Conservation (phyloP, 257 asterid species). For the Eucommia ulmoides region DNA sequence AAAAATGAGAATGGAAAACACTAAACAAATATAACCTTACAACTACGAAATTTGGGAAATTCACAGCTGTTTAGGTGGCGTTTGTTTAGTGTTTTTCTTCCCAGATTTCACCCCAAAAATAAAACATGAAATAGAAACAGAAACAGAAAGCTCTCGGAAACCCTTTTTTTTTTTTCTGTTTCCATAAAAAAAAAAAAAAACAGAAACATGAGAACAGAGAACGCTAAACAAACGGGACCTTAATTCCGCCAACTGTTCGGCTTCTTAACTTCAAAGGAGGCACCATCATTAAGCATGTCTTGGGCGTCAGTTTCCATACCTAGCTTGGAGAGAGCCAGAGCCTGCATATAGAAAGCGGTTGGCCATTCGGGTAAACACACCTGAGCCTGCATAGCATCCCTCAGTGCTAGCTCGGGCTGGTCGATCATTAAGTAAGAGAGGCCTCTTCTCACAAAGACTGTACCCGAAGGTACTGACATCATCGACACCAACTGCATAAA, state of each 20-base stretch:
- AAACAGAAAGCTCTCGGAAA: conserved; percentile 2
- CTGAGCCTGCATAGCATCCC: conserved; percentile 98
- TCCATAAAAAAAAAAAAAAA: too few relatives aligned
- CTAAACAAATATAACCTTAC: too few relatives aligned
- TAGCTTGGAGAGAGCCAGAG: conserved; percentile 86
- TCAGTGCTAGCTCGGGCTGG: conserved; percentile 66
- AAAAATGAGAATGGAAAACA: too few relatives aligned
- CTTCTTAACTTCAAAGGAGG: conserved; percentile 88
- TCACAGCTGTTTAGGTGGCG: too few relatives aligned
- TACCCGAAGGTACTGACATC: conserved; percentile 91
- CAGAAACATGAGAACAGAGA: too few relatives aligned
- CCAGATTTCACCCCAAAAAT: too few relatives aligned
- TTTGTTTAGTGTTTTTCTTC: too few relatives aligned
- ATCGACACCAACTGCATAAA: conserved; percentile 61
- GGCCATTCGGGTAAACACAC: conserved; percentile 99
- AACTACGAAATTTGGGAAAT: too few relatives aligned
- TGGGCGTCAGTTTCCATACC: conserved; percentile 98
- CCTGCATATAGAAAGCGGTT: conserved; percentile 86
- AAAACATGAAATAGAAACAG: conserved; percentile 4
- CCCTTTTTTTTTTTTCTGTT: too few relatives aligned
- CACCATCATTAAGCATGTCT: conserved; percentile 92
- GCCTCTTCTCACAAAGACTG: conserved; percentile 86
- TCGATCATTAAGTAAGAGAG: conserved; percentile 77
- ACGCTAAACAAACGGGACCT: too few relatives aligned
- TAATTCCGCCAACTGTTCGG: conserved; percentile 81